Evolutionary conservation across 2,329 filamentous ascomycete genomes (phyloP).

Genomic region (Aurifilum marmelostoma): DNA sequence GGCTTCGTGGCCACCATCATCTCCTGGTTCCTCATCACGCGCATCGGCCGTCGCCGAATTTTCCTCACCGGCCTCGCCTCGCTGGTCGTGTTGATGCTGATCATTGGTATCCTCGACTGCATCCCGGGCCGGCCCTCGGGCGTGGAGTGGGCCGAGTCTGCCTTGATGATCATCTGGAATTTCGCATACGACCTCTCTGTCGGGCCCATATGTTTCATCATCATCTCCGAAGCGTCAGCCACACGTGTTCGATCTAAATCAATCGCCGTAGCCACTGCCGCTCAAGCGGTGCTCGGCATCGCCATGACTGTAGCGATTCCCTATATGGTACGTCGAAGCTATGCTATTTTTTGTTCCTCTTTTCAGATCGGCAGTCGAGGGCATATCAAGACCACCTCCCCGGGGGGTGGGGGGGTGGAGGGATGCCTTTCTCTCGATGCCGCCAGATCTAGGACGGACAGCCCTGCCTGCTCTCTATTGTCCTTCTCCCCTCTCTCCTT

Average conservation of each 20-base stretch:
- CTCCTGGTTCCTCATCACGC: slow-evolving; percentile 55
- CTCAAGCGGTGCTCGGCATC: slow-evolving; percentile 46
- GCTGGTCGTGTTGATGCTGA: slow-evolving; percentile 49
- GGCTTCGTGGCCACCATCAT: slow-evolving; percentile 57
- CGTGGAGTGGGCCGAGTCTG: slow-evolving; percentile 52
- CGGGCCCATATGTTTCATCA: slow-evolving; percentile 54
- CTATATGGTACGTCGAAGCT: slow-evolving; percentile 42
- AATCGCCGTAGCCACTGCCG: slow-evolving; percentile 48
- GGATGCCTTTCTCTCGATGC: too few species aligned
- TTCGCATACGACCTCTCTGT: slow-evolving; percentile 56
- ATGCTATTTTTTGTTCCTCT: too few species aligned
- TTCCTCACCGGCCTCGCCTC: slow-evolving; percentile 51
- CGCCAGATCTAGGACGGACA: too few species aligned
- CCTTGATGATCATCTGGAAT: slow-evolving; percentile 55
- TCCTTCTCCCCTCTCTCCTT: not conserved
- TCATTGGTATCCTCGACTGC: slow-evolving; percentile 52
- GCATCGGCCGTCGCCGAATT: slow-evolving; percentile 56
- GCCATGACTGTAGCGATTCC: slow-evolving; percentile 49
- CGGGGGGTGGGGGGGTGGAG: too few species aligned
- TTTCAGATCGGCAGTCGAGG: not conserved
- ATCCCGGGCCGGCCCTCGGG: slow-evolving; percentile 45
- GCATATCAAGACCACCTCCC: too few species aligned
- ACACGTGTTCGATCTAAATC: slow-evolving; percentile 50
- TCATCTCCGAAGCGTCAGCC: slow-evolving; percentile 56
- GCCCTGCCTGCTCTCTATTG: not conserved